Base-by-base conservation (phyloP, 495 filamentous ascomycete species). In the Neurospora intermedia region DNA sequence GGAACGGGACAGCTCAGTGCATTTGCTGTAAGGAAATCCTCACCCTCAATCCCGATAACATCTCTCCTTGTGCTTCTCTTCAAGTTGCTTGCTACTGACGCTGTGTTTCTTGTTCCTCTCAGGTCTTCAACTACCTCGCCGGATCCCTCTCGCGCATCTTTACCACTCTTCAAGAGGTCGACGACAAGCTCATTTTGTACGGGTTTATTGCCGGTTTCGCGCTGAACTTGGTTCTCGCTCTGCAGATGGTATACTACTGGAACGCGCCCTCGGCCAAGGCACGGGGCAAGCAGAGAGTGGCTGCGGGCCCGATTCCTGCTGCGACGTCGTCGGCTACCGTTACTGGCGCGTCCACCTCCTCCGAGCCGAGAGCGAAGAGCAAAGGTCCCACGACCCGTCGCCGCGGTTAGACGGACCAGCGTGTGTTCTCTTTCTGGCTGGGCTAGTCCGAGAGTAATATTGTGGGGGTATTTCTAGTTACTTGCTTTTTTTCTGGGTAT, bases 241-340 rank as follows among this genome's bases (percentile, higher is more conserved):
- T 84, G 69, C 96, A 99, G 85, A 97, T 98, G 94, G 80, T 95
- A 11, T 97, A 94, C 83, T 98, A 98, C 84, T 99, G 96, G 96
- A 97, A 97, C 77, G 87, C 85, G 73, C 86, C 89, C 27, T 86
- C 87, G 73, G 88, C 83, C 73, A 87, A 80, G 82, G 85, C 75
- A 13, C 81, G 83, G 76, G 84, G 83, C n/a, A 87, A 87, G 81
- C 81, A 79, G 73, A 83, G 82, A 79, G 82, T 80, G 72, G 74
- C 75, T 69, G 69, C 81, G 72, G 35, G 72, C 39, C 70, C 69
- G 16, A 18, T 38, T 11, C 70, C 40, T 23, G 23, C 72, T 20
- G 23, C 69, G 46, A 43, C 70, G 9, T 48, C 75, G 5, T 76
- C 82, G 45, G 80, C 77, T 1, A 74, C 76, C 18, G 80, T 85